Evolutionary conservation across 2,329 filamentous ascomycete species (phyloP).

Genomic region (Paecilomyces sp.): DNA sequence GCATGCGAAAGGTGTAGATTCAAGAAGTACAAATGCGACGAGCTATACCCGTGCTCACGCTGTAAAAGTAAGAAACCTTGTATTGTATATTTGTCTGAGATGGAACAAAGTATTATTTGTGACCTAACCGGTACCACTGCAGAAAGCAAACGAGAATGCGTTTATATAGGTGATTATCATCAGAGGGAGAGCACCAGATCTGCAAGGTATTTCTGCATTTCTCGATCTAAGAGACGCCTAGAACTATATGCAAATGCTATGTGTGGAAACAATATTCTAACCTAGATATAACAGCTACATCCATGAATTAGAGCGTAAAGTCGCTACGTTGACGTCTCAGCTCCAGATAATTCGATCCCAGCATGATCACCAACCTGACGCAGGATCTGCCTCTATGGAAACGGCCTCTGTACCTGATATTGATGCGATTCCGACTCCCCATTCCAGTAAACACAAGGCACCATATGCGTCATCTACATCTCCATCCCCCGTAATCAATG

Average conservation of each 20-base stretch:
- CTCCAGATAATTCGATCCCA: conserved; percentile 10
- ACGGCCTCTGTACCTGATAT: background rate
- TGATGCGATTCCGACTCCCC: background rate
- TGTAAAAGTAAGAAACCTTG: conserved; percentile 32
- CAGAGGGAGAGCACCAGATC: conserved; percentile 21
- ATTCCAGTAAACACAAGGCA: conserved; percentile 4
- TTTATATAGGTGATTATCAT: conserved; percentile 27
- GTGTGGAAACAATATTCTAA: background rate
- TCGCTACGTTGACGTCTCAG: conserved; percentile 21
- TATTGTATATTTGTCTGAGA: background rate
- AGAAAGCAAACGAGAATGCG: conserved; percentile 27
- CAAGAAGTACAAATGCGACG: conserved; percentile 46
- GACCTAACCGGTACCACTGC: conserved; percentile 1
- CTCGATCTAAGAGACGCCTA: background rate
- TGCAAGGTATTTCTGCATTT: conserved; percentile 16
- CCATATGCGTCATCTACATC: conserved; percentile 1
- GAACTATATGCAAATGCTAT: background rate
- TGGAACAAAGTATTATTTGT: conserved; percentile 7
- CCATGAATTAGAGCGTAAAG: conserved; percentile 26
- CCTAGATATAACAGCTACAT: conserved; percentile 22
- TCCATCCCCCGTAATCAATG: conserved; percentile 9
- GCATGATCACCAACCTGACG: background rate
- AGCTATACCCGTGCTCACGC: conserved; percentile 37
- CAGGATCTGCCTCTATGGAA: background rate
- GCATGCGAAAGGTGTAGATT: conserved; percentile 41